These are phyloP conservation scores for Diaporthe sp. DNA, from an alignment of 2,329 filamentous ascomycete genomes.

Conservation along the genomic window DNA sequence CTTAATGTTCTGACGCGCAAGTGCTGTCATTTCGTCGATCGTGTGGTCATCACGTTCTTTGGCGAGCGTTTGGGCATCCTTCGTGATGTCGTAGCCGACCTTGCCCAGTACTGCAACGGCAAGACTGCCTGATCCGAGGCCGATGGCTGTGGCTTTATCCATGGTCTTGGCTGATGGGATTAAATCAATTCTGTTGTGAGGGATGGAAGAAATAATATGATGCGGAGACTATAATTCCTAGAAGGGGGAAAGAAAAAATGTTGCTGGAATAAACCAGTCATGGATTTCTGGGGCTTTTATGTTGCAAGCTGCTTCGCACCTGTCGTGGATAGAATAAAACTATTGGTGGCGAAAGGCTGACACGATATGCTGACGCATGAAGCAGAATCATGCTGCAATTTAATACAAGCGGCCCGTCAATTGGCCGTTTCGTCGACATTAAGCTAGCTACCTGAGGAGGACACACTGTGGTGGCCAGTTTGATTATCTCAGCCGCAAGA, in stretches of 20 bases:
- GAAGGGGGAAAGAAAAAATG: too few species aligned
- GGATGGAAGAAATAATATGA: too few species aligned
- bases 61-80: not conserved
- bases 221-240: too few species aligned
- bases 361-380: not conserved
- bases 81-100: not conserved
- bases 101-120: not conserved
- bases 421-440: not conserved
- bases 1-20: not conserved
- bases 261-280: too few species aligned
- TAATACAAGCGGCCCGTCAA: not conserved
- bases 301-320: not conserved
- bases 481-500: not conserved
- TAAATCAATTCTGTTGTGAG: not conserved
- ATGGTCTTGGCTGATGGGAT: not conserved
- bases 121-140: not conserved
- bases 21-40: not conserved
- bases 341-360: not conserved
- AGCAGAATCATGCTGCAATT: not conserved
- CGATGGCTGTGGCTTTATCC: not conserved
- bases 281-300: not conserved
- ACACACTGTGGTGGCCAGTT: not conserved
- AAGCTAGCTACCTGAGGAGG: not conserved
- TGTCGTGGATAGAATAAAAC: not conserved
- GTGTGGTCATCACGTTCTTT: not conserved